Base-by-base conservation (phyloP, 305 asterid genomes). In the Solanum hybrid region DNA sequence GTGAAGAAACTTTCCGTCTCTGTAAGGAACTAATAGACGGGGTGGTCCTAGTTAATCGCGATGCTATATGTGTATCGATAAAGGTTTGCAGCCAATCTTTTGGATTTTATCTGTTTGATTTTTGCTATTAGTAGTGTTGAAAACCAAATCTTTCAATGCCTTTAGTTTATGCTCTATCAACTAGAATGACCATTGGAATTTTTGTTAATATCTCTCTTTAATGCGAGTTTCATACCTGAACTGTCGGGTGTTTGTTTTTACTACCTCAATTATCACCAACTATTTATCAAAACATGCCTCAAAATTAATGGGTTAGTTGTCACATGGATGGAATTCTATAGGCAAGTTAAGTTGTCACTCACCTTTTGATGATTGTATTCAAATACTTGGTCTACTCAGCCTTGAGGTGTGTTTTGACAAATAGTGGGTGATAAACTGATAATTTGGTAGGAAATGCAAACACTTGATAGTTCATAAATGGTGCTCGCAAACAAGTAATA, bases 61-160 rank as follows among this genome's bases (percentile, higher is more conserved):
- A 97, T 91, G 98, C 98, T 88, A 95, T 95, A 73, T 97, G 99
- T 87, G 98, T 98, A 75, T 97, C 99, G n/a, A 97, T 96, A 93
- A 96, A 96, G 98, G 99, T 95, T 87, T 89, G 93, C 69, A 82
- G 29, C 88, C 71, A 84, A 91, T 4, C 88, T 34, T 85, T 46
- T 24, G 75, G 89, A 67, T 86, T 57, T 36, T 36, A 86, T 57
- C 36, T 26, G 69, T 22, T 81, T 39, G 26, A 29, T 40, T 40
- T 14, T 81, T 40, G 33, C 61, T 33, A n/a, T 36, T 79, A 79
- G 11, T 79, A n/a, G 7, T 36, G 5, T 18, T 51, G 28, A 28
- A 31, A 57, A 51, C 28, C 24, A 79, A 46, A 78, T 64, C 13
- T 79, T 51, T 28, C 51, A 79, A 46, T 51, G 29, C 57, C 33